Conservation (phyloP, 108 stramenopile genomes). For the Skeletonema grethae region DNA sequence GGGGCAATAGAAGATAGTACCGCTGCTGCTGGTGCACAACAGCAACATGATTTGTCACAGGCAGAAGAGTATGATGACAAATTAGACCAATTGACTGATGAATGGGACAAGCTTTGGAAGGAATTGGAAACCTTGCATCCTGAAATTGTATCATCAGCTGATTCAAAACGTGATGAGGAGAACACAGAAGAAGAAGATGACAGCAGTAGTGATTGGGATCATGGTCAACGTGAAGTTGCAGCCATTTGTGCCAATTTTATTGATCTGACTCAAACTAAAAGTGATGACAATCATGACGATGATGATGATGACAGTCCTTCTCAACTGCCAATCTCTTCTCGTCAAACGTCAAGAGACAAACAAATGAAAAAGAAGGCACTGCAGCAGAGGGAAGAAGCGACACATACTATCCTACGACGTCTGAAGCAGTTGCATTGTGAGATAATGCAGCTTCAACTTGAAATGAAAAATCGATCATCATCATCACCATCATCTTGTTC, state of each 20-base stretch:
- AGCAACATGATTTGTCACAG: background rate
- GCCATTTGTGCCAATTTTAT: constrained; percentile 22
- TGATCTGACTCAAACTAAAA: constrained; percentile 2
- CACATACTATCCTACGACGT: constrained; percentile 7
- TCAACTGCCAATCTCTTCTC: background rate
- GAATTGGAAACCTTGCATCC: constrained; percentile 14
- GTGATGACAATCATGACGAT: background rate
- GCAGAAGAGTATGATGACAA: background rate
- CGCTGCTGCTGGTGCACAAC: background rate
- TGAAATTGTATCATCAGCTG: background rate
- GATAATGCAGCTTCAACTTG: constrained; percentile 1
- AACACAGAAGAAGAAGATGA: background rate
- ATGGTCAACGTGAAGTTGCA: constrained; percentile 16
- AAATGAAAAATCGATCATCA: background rate
- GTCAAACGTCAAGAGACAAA: background rate
- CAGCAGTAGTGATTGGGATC: background rate
- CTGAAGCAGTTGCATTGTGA: constrained; percentile 17
- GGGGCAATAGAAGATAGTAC: background rate
- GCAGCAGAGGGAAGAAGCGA: background rate
- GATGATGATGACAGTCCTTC: background rate
- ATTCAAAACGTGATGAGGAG: background rate
- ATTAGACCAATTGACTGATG: constrained; percentile 13
- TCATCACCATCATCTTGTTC: constrained; percentile 3
- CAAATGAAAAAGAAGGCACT: background rate
- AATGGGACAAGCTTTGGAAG: constrained; percentile 26